phyloP scores from a whole-genome alignment of 805 yeast species.

The Huiozyma naganishii region DNA sequence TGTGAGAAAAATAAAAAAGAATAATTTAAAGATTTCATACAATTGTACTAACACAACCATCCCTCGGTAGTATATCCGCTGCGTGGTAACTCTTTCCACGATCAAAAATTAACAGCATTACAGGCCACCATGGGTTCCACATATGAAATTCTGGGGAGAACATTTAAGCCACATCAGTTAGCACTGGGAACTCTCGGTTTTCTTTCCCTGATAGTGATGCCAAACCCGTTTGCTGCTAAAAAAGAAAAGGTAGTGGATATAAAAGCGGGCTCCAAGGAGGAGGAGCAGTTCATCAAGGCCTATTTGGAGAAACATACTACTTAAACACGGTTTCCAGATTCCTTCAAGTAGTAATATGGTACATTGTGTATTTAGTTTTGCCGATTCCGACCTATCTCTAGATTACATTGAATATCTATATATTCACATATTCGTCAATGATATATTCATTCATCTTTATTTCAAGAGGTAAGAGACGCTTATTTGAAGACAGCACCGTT shows the following conservation, averaged over 20 bases:
- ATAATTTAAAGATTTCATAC: too few relatives aligned
- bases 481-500: conserved; percentile 64
- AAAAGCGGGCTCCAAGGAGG: conserved; percentile 74
- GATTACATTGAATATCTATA: not conserved
- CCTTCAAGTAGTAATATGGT: not conserved
- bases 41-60: too few relatives aligned
- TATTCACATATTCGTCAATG: not conserved
- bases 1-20: too few relatives aligned
- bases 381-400: not conserved
- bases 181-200: conserved; percentile 73
- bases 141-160: conserved; percentile 74
- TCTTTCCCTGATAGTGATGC: conserved; percentile 50
- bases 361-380: not conserved
- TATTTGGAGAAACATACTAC: conserved; percentile 40
- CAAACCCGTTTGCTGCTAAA: conserved; percentile 55
- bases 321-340: not conserved
- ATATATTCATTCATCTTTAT: too few relatives aligned
- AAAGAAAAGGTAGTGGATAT: conserved; percentile 56
- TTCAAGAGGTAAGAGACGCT: not conserved
- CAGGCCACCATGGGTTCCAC: conserved; percentile 58
- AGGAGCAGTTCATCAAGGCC: conserved; percentile 74
- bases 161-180: conserved; percentile 75
- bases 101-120: too few relatives aligned
- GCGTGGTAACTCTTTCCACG: too few relatives aligned
- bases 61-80: too few relatives aligned